These are phyloP conservation scores for Ogataea saltuana DNA, from an alignment of 805 yeast genomes.

Conservation along the genomic window DNA sequence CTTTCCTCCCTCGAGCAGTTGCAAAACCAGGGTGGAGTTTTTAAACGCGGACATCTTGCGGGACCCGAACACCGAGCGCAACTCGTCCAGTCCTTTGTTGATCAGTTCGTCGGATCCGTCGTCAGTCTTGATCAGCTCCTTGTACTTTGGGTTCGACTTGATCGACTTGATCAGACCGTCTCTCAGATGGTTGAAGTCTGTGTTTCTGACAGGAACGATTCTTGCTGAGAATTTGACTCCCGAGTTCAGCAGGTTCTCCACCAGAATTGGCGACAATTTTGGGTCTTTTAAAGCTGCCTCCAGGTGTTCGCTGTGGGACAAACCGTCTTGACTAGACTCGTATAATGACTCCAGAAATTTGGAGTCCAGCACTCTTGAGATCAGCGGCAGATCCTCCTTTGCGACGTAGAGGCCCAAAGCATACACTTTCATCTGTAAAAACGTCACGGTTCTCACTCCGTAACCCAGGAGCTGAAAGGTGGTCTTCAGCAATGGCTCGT, in stretches of 20 bases:
- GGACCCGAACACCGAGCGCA: slow-evolving; percentile 58
- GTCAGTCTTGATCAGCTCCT: slow-evolving; percentile 44
- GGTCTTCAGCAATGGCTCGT: slow-evolving; percentile 19
- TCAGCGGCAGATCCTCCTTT: slow-evolving; percentile 48
- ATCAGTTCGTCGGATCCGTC: slow-evolving; percentile 39
- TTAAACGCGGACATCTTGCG: slow-evolving; percentile 74
- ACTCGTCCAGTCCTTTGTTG: slow-evolving; percentile 58
- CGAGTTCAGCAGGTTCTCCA: slow-evolving; percentile 57
- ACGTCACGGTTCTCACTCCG: slow-evolving; percentile 84
- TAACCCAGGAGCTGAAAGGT: slow-evolving; percentile 65
- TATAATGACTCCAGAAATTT: slow-evolving; percentile 39
- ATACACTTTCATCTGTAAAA: slow-evolving; percentile 79
- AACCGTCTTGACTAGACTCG: slow-evolving; percentile 17
- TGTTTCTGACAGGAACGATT: slow-evolving; percentile 83
- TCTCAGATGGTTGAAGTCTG: slow-evolving; percentile 85
- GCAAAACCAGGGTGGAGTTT: slow-evolving; percentile 65
- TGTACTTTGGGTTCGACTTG: slow-evolving; percentile 63
- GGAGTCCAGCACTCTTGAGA: slow-evolving; percentile 45
- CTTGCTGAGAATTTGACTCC: slow-evolving; percentile 68
- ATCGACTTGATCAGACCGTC: slow-evolving; percentile 88
- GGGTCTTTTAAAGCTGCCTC: slow-evolving; percentile 50
- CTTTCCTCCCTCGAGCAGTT: slow-evolving; percentile 49
- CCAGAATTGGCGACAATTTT: slow-evolving; percentile 49
- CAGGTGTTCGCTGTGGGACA: slow-evolving; percentile 42
- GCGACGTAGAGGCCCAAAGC: slow-evolving; percentile 83